Base-by-base conservation (phyloP, 495 filamentous ascomycete genomes). In the Lasiosphaeria miniovina region DNA sequence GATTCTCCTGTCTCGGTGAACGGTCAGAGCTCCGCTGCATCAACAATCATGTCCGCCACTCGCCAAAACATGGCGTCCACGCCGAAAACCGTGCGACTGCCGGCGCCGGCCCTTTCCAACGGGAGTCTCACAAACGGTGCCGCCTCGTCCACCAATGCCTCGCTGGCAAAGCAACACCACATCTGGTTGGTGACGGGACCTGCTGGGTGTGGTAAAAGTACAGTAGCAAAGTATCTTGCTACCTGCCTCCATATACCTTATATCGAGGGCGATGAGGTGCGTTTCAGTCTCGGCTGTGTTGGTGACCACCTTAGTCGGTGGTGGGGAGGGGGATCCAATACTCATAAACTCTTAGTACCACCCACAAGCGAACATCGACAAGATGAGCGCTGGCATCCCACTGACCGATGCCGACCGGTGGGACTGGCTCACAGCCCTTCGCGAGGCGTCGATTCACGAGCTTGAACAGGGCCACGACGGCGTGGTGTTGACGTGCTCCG, bases 111-210 rank as follows among this genome's bases (percentile, higher is more conserved):
- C 12, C 64, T 74, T 48, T 56, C 67, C 31, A 71, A 68, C 34
- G 61, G 64, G 54, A 54, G 59, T 49, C 57, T 51, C 15, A 41
- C 66, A 45, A 67, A 65, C 49, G 61, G 65, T 33, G 61, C 54
- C 46, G 60, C 71, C 17, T 62, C 71, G 41, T 49, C 65, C 51
- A 67, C 68, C 46, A 67, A 60, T 9, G 61, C 69, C 45, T 52
- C 69, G 17, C 63, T 55, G 33, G 55, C 53, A 36, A 69, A 69
- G 57, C 72, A 85, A 61, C 89, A 90, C 62, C 92, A 97, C 71
- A 96, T 99, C 72, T 96, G 90, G 88, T 85, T 98, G 62, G 90
- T 99, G n/a, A 96, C 94, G 0, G 95, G 95, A 6, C 95, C 95
- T 14, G 93, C 95, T 15, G 95, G 95, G 12, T 96, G 92, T 66